These are phyloP conservation scores for Globisporangium paroecandrum DNA, from an alignment of 352 stramenopile species.

Conservation along the genomic window DNA sequence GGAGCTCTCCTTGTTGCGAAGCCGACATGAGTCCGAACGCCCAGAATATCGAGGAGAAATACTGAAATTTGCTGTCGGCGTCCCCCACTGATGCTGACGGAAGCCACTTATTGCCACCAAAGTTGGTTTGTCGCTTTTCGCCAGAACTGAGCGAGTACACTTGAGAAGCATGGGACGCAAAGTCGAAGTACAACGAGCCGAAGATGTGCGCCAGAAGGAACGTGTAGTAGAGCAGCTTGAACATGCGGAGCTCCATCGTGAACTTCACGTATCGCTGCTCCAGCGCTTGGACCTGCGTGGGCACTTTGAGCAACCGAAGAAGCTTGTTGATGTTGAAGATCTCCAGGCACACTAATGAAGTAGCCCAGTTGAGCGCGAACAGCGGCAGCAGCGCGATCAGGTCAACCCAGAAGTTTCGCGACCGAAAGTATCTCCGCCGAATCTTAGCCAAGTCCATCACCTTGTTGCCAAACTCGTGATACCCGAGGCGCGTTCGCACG, in stretches of 20 bases:
- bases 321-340: slow-evolving; percentile 56
- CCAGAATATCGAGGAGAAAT: slow-evolving; percentile 39
- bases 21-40: slow-evolving; percentile 42
- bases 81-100: slow-evolving; percentile 6
- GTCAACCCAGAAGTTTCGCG: slow-evolving; percentile 36
- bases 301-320: slow-evolving; percentile 43
- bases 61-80: slow-evolving; percentile 19
- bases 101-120: slow-evolving; percentile 43
- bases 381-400: slow-evolving; percentile 35
- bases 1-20: slow-evolving; percentile 34
- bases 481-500: slow-evolving; percentile 38
- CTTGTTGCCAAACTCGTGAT: slow-evolving; percentile 54
- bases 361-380: slow-evolving; percentile 36
- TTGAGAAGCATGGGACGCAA: slow-evolving; percentile 36
- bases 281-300: slow-evolving; percentile 33
- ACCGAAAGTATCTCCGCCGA: slow-evolving; percentile 34
- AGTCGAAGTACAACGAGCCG: slow-evolving; percentile 54
- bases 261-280: slow-evolving; percentile 45
- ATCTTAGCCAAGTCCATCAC: slow-evolving; percentile 37
- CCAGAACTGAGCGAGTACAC: slow-evolving; percentile 15
- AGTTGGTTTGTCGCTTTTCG: slow-evolving; percentile 19
- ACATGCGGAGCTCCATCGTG: slow-evolving; percentile 39
- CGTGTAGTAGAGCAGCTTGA: slow-evolving; percentile 58
- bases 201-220: slow-evolving; percentile 50
- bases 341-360: slow-evolving; percentile 24